Conservation (phyloP, 495 filamentous ascomycete genomes). For the Hyaloscypha finlandica region DNA sequence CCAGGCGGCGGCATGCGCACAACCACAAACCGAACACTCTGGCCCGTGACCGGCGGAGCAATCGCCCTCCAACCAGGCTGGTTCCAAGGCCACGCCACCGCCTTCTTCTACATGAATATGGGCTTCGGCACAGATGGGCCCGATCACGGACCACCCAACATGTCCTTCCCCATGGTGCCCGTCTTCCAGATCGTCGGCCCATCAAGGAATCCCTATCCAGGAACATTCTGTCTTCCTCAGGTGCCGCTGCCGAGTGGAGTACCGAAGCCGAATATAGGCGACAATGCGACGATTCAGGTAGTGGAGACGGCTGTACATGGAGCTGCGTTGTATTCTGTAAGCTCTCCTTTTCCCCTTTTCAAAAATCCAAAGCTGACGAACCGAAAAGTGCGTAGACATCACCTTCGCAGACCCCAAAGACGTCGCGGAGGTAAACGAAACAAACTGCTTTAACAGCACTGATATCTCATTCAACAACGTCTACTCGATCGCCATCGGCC, state of each 20-base stretch:
- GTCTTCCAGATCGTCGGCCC: slow-evolving; percentile 89
- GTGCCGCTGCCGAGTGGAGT: slow-evolving; percentile 76
- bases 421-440: slow-evolving; percentile 67
- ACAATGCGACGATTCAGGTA: slow-evolving; percentile 93
- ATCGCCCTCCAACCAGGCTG: slow-evolving; percentile 87
- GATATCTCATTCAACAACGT: slow-evolving; percentile 74
- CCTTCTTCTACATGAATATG: slow-evolving; percentile 91
- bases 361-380: slow-evolving; percentile 16
- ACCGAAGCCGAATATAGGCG: slow-evolving; percentile 70
- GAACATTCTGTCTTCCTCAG: slow-evolving; percentile 86
- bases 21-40: slow-evolving; percentile 83
- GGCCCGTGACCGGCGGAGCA: slow-evolving; percentile 86
- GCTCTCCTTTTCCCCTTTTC: slow-evolving; percentile 34
- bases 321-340: slow-evolving; percentile 86
- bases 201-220: slow-evolving; percentile 75
- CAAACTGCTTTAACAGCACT: slow-evolving; percentile 84
- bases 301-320: slow-evolving; percentile 90
- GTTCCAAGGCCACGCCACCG: slow-evolving; percentile 87
- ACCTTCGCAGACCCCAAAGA: slow-evolving; percentile 75
- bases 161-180: slow-evolving; percentile 80
- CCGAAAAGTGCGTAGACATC: slow-evolving; percentile 80
- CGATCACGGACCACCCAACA: slow-evolving; percentile 69
- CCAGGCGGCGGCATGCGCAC: slow-evolving; percentile 83
- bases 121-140: slow-evolving; percentile 74
- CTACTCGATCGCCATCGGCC: slow-evolving; percentile 55